Base-by-base conservation (phyloP, 2,329 filamentous ascomycete genomes). In the Diplocarpon rosae region DNA sequence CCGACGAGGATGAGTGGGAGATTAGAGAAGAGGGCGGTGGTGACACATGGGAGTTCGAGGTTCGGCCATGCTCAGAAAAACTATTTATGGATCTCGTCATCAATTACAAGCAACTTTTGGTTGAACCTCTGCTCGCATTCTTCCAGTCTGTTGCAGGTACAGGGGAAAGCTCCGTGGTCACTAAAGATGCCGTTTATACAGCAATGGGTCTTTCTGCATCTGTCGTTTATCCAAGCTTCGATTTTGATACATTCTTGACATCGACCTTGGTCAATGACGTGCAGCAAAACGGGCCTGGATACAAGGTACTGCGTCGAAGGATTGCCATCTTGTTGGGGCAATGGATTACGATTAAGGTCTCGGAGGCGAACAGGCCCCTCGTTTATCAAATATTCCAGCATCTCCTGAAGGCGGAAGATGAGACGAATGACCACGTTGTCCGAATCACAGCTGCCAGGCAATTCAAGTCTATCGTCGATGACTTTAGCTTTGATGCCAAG, bases 1-100 rank as follows among this genome's bases (percentile, higher is more conserved):
- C 93, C 59, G 88, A 95, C 46, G 87, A 90, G 0, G 87, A 98
- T 62, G 88, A 93, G 43, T 98, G 92, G 89, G 90, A 95, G 63
- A 81, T 85, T 52, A 80, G 83, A 56, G 88, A 95, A 67, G 87
- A 93, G 57, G 84, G 82, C 48, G 78, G 85, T 47, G 80, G 84
- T 30, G 85, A 87, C 54, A 85, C 84, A 1, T 96, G 85, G 74
- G 88, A 96, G 58, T 95, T 89, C 68, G 85, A 90, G 47, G 82
- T 96, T 42, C 80, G 90, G 28, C 86, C 89, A 2, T 96, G 90
- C 60, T 83, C 92, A 0, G 92, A 98, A 64, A 93, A 89, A 63
- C 72, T 98, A 12, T 95, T 96, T 64, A 72, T 95, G 54, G 89
- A 95, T 57, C 75, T 98, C 14, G 77, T 95, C 48, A 85, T 86